phyloP scores from a whole-genome alignment of 805 yeast genomes.

The Sungouiella thailandica region DNA sequence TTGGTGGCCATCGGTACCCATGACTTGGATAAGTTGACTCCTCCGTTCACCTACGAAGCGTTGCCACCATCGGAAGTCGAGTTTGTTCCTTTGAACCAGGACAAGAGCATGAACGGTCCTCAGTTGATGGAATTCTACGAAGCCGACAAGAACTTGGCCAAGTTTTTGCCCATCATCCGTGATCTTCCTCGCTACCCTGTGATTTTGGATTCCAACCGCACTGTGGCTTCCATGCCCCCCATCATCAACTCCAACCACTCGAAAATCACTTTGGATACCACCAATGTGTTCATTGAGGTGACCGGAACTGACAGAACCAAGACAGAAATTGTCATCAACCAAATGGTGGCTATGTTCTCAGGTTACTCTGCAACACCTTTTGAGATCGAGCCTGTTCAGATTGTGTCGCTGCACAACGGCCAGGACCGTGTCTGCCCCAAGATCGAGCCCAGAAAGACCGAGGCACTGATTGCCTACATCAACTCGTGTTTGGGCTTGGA shows the following conservation, averaged over 20 bases:
- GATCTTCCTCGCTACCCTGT: conserved; percentile 90
- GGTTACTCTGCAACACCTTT: conserved; percentile 78
- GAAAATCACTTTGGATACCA: conserved; percentile 80
- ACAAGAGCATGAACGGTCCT: conserved; percentile 63
- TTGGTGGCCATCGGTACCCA: conserved; percentile 99
- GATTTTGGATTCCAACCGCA: conserved; percentile 68
- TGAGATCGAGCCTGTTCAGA: conserved; percentile 83
- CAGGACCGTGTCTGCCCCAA: conserved; percentile 75
- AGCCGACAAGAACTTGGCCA: conserved; percentile 83
- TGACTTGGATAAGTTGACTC: conserved; percentile 73
- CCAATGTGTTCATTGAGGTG: conserved; percentile 84
- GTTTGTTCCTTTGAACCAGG: conserved; percentile 73
- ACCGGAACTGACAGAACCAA: conserved; percentile 96
- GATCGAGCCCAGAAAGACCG: conserved; percentile 58
- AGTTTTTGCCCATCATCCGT: conserved; percentile 80
- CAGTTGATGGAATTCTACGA: conserved; percentile 86
- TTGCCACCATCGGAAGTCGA: conserved; percentile 69
- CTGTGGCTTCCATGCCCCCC: conserved; percentile 93
- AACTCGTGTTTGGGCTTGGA: conserved; percentile 90
- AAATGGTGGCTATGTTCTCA: conserved; percentile 93
- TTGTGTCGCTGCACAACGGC: conserved; percentile 75
- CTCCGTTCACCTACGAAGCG: conserved; percentile 87
- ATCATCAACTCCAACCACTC: conserved; percentile 90
- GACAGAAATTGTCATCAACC: conserved; percentile 87
- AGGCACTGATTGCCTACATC: conserved; percentile 77